Evolutionary conservation across 2,329 filamentous ascomycete genomes (phyloP).

Genomic region (Thyridium curvatum): DNA sequence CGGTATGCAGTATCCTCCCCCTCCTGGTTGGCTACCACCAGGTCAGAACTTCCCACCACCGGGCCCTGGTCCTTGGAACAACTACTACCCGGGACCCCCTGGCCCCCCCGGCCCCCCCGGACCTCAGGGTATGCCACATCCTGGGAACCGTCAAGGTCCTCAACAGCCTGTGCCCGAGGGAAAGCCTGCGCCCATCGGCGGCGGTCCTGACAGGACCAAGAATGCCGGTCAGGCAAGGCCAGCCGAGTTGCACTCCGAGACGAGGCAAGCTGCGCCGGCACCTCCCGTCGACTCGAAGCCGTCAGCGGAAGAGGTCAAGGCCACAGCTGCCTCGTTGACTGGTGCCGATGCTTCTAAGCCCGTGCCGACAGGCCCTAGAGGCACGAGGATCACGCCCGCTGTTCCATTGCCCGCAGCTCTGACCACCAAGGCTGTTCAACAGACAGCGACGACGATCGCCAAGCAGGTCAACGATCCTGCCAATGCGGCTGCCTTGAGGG

Average conservation of each 20-base stretch:
- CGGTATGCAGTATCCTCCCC: constrained; percentile 72
- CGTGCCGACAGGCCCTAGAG: constrained; percentile 41
- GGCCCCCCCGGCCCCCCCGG: constrained; percentile 19
- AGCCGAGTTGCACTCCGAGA: constrained; percentile 41
- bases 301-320: constrained; percentile 44
- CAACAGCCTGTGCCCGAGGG: constrained; percentile 20
- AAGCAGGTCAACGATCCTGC: constrained; percentile 26
- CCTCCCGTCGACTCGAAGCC: constrained; percentile 66
- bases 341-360: constrained; percentile 29
- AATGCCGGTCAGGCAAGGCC: constrained; percentile 34
- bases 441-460: constrained; percentile 26
- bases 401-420: constrained; percentile 53
- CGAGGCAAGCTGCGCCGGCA: constrained; percentile 50
- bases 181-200: constrained; percentile 47
- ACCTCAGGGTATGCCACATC: constrained; percentile 16
- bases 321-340: constrained; percentile 45
- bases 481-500: constrained; percentile 42
- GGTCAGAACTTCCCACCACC: constrained; percentile 66
- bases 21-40: constrained; percentile 71
- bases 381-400: constrained; percentile 55
- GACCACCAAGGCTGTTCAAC: constrained; percentile 18
- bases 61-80: constrained; percentile 54
- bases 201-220: constrained; percentile 41
- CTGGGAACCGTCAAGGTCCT: constrained; percentile 22
- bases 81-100: constrained; percentile 34